phyloP scores from a whole-genome alignment of 805 yeast species.

The Komagataella phaffii region DNA sequence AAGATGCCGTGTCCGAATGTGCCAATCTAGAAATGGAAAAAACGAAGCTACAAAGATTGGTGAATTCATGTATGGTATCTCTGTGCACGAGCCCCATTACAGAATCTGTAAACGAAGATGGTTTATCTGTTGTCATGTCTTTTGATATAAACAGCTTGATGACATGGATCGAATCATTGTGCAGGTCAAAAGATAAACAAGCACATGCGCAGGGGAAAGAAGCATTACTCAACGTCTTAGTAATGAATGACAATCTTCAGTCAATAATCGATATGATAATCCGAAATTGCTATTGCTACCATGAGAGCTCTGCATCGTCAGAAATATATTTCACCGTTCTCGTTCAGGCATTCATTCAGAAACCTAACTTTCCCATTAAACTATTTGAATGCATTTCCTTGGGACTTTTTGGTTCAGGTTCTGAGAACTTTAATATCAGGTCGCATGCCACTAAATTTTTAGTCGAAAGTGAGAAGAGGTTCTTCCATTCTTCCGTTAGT shows the following conservation, averaged over 20 bases:
- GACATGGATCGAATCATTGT: constrained; percentile 70
- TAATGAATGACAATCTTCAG: constrained; percentile 39
- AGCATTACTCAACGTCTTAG: constrained; percentile 60
- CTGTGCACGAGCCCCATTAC: constrained; percentile 66
- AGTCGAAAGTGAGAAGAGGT: constrained; percentile 46
- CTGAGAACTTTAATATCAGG: constrained; percentile 55
- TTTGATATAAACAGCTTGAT: constrained; percentile 60
- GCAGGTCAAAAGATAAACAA: constrained; percentile 42
- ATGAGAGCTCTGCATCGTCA: constrained; percentile 33
- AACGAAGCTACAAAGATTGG: constrained; percentile 52
- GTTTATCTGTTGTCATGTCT: constrained; percentile 39
- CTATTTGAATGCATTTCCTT: constrained; percentile 62
- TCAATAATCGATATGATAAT: constrained; percentile 47
- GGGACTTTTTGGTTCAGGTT: constrained; percentile 69
- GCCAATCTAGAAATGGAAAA: constrained; percentile 76
- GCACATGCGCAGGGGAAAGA: constrained; percentile 49
- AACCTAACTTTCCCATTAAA: constrained; percentile 31
- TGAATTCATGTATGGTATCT: constrained; percentile 76
- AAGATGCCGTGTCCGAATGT: constrained; percentile 35
- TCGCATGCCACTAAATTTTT: constrained; percentile 61
- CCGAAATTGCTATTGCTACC: constrained; percentile 55
- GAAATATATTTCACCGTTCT: constrained; percentile 62
- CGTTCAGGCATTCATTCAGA: constrained; percentile 46
- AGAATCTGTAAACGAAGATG: constrained; percentile 25
- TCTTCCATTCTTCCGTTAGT: constrained; percentile 39